These are phyloP conservation scores for Globisporangium middletonii DNA, from an alignment of 352 stramenopile species.

Conservation along the genomic window DNA sequence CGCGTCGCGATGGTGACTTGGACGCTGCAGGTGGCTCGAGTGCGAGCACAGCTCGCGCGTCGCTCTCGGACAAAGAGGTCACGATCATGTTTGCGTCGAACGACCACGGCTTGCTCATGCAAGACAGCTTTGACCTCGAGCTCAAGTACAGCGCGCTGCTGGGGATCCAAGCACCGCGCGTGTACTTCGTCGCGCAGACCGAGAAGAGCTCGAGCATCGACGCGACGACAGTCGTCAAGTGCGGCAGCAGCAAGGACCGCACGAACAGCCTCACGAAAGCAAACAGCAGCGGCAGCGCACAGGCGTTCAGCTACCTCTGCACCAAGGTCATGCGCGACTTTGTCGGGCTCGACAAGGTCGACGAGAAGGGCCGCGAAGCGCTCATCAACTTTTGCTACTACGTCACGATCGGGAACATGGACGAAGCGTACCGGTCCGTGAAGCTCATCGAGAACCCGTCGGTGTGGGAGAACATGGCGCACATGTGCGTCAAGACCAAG, in stretches of 20 bases:
- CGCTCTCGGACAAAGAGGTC: conserved; percentile 76
- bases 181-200: conserved; percentile 66
- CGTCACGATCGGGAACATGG: conserved; percentile 94
- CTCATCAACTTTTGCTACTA: conserved; percentile 95
- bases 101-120: conserved; percentile 88
- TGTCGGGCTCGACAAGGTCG: conserved; percentile 86
- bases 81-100: conserved; percentile 90
- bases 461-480: conserved; percentile 96
- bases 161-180: conserved; percentile 76
- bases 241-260: conserved; percentile 26
- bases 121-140: conserved; percentile 87
- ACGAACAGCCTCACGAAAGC: conserved; percentile 17
- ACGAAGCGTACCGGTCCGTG: conserved; percentile 92
- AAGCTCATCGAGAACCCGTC: conserved; percentile 90
- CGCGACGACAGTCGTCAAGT: conserved; percentile 29
- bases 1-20: conserved; percentile 13
- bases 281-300: conserved; percentile 18
- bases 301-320: conserved; percentile 43
- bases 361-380: conserved; percentile 77
- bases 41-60: conserved; percentile 1
- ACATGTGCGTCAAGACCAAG: conserved; percentile 96
- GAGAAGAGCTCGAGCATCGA: conserved; percentile 35
- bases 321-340: conserved; percentile 93
- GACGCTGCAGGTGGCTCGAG: conserved; percentile 1
- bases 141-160: conserved; percentile 76